These are phyloP conservation scores for Nitzschia sp. DNA, from an alignment of 108 stramenopile genomes.

Conservation along the genomic window DNA sequence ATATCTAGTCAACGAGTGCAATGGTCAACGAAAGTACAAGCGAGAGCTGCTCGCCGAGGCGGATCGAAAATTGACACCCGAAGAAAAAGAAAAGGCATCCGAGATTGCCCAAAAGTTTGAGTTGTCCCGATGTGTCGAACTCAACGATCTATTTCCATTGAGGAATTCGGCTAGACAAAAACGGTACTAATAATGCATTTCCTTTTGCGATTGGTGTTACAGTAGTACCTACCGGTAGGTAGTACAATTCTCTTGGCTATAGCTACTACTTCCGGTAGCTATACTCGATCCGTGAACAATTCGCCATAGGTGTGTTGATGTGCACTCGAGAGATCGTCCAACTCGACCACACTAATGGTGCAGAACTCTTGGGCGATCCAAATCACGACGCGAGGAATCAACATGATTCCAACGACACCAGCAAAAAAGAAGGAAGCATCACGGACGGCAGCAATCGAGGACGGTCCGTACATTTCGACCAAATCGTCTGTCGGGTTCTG, in stretches of 20 bases:
- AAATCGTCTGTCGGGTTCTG: constrained; percentile 33
- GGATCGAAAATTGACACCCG: constrained; percentile 38
- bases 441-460: constrained; percentile 39
- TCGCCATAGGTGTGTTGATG: constrained; percentile 5
- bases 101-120: constrained; percentile 62
- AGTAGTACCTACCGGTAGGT: no score
- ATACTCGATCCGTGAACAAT: constrained; percentile 1
- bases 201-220: no score
- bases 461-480: constrained; percentile 34
- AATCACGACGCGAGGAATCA: constrained; percentile 40
- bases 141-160: constrained; percentile 75
- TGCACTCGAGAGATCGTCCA: constrained; percentile 27
- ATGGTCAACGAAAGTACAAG: constrained; percentile 70
- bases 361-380: constrained; percentile 49
- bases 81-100: constrained; percentile 44
- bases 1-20: constrained; percentile 80
- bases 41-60: constrained; percentile 44
- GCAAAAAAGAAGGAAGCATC: constrained; percentile 43
- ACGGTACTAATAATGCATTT: not conserved
- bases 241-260: no score
- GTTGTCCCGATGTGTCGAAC: constrained; percentile 68
- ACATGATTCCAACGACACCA: constrained; percentile 32
- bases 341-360: constrained; percentile 52
- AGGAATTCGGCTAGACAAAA: constrained; percentile 17
- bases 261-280: no score